Conservation (phyloP, 2,329 filamentous ascomycete genomes). For the Aspergillus clavatus region DNA sequence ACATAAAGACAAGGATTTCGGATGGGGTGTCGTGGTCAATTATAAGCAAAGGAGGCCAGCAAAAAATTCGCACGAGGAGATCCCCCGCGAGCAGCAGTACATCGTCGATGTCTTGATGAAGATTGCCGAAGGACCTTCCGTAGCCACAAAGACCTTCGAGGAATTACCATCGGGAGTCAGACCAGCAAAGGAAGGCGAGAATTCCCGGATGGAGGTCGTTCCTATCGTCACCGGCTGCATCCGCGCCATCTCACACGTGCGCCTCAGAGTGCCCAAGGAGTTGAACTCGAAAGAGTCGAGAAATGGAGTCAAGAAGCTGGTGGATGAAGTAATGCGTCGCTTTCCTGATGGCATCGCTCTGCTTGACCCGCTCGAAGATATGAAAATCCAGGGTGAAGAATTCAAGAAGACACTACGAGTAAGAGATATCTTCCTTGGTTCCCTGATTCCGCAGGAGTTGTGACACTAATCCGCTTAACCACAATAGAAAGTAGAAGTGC, state of each 20-base stretch:
- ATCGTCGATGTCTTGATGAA: slow-evolving; percentile 76
- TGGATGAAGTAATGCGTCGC: slow-evolving; percentile 75
- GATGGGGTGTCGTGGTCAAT: slow-evolving; percentile 87
- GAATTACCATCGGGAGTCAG: slow-evolving; percentile 61
- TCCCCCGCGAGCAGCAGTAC: slow-evolving; percentile 69
- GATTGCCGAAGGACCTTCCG: slow-evolving; percentile 50
- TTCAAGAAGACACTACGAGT: slow-evolving; percentile 83
- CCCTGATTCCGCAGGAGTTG: not conserved
- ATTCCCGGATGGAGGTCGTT: slow-evolving; percentile 71
- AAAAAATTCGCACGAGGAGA: slow-evolving; percentile 63
- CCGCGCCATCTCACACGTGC: slow-evolving; percentile 75
- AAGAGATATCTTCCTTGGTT: slow-evolving; percentile 20
- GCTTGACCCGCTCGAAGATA: slow-evolving; percentile 91
- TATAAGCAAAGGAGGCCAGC: slow-evolving; percentile 60
- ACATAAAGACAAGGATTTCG: slow-evolving; percentile 75
- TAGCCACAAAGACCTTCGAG: slow-evolving; percentile 54
- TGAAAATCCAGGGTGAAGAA: slow-evolving; percentile 85
- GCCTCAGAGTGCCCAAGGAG: slow-evolving; percentile 77
- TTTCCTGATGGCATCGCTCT: slow-evolving; percentile 90
- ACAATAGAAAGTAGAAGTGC: slow-evolving; percentile 82
- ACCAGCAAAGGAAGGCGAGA: slow-evolving; percentile 59
- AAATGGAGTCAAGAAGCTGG: slow-evolving; percentile 60
- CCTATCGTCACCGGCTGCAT: slow-evolving; percentile 83
- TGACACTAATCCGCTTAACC: slow-evolving; percentile 13
- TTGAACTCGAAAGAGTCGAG: slow-evolving; percentile 63